Evolutionary conservation across 805 yeast species (phyloP).

Genomic region (Candida coquimbonensis): DNA sequence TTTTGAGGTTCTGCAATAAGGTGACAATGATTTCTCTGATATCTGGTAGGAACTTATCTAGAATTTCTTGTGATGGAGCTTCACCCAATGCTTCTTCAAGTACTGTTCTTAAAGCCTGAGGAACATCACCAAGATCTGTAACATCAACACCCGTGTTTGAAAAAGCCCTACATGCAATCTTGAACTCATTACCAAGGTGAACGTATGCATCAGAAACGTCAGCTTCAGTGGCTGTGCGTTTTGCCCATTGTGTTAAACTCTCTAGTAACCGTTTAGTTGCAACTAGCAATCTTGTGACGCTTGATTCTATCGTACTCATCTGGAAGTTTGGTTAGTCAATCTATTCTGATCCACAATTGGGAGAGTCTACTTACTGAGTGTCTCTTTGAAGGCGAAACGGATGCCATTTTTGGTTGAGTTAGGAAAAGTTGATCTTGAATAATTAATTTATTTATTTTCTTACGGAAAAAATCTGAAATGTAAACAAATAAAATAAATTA

Average conservation of each 20-base stretch:
- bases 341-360: no score
- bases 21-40: slow-evolving; percentile 82
- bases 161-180: slow-evolving; percentile 77
- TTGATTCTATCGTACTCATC: slow-evolving; percentile 60
- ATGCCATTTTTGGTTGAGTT: slow-evolving; percentile 1
- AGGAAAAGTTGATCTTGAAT: neutral
- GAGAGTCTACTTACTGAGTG: slow-evolving; percentile 19
- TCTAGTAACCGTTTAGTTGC: slow-evolving; percentile 88
- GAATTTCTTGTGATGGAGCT: slow-evolving; percentile 73
- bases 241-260: slow-evolving; percentile 85
- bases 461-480: neutral
- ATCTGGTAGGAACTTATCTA: slow-evolving; percentile 74
- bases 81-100: slow-evolving; percentile 83
- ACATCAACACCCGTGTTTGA: slow-evolving; percentile 72
- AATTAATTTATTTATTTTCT: neutral
- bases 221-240: slow-evolving; percentile 66
- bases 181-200: slow-evolving; percentile 87
- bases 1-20: slow-evolving; percentile 69
- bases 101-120: slow-evolving; percentile 68
- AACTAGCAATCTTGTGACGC: slow-evolving; percentile 72
- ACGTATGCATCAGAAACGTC: slow-evolving; percentile 90
- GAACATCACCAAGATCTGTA: slow-evolving; percentile 85
- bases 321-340: slow-evolving; percentile 6
- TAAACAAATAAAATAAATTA: neutral
- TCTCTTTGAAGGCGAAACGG: slow-evolving; percentile 17